Evolutionary conservation across 805 yeast species (phyloP).

Genomic region (Pichia eremophila): DNA sequence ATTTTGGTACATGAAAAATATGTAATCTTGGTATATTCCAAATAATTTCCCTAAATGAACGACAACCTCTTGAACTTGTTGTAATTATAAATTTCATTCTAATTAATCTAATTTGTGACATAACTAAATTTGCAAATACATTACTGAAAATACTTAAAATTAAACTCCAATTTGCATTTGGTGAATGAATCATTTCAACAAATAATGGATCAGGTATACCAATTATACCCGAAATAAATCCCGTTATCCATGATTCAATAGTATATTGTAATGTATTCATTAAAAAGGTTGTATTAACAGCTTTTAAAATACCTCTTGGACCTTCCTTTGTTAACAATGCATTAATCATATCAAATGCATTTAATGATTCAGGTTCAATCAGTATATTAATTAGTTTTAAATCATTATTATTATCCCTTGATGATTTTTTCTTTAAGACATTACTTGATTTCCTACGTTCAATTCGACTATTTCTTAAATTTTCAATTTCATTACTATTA

Average conservation of each 20-base stretch:
- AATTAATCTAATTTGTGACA: constrained; percentile 77
- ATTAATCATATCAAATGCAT: constrained; percentile 56
- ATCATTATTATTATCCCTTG: neutral
- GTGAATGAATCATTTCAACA: constrained; percentile 71
- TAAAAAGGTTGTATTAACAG: constrained; percentile 71
- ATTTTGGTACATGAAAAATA: constrained; percentile 42
- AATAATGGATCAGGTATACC: constrained; percentile 85
- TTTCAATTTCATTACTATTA: neutral
- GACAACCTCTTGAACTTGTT: constrained; percentile 29
- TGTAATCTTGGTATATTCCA: constrained; percentile 35
- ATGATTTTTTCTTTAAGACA: neutral
- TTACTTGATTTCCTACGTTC: constrained; percentile 18
- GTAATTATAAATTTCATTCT: constrained; percentile 68
- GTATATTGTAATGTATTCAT: constrained; percentile 67
- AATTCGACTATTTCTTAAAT: constrained; percentile 21
- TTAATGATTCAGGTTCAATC: constrained; percentile 49
- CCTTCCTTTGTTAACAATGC: constrained; percentile 62
- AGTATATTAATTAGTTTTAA: neutral
- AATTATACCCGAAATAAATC: constrained; percentile 70
- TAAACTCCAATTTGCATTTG: constrained; percentile 64
- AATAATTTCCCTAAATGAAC: constrained; percentile 69
- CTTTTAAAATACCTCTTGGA: constrained; percentile 61
- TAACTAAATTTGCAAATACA: constrained; percentile 57
- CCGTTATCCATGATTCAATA: constrained; percentile 86
- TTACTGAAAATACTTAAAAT: constrained; percentile 62